Conservation (phyloP, 805 yeast species). For the Wickerhamiella cacticola region DNA sequence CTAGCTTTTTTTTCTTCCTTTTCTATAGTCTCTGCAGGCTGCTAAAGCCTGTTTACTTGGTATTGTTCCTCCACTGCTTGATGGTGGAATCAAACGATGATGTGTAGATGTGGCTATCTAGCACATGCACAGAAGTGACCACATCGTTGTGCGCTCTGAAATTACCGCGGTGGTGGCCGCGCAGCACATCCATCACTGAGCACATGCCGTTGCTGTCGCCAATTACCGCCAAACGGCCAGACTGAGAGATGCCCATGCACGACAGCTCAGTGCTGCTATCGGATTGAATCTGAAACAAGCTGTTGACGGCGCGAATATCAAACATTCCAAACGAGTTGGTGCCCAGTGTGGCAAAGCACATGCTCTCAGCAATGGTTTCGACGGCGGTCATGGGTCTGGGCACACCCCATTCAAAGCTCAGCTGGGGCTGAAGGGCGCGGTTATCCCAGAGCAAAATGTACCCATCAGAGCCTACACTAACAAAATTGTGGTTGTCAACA, state of each 20-base stretch:
- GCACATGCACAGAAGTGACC: slow-evolving; percentile 13
- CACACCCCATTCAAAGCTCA: neutral
- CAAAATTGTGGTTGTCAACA: slow-evolving; percentile 30
- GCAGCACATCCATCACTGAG: slow-evolving; percentile 15
- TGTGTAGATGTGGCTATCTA: slow-evolving; percentile 7
- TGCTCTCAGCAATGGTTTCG: slow-evolving; percentile 14
- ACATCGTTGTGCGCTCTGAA: slow-evolving; percentile 12
- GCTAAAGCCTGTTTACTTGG: too few relatives aligned
- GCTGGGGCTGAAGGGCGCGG: slow-evolving; percentile 4
- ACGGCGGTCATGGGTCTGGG: neutral
- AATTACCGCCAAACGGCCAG: slow-evolving; percentile 19
- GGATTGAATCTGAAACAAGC: slow-evolving; percentile 8
- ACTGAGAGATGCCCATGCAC: slow-evolving; percentile 14
- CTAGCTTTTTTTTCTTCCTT: too few relatives aligned
- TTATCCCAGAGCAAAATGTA: slow-evolving; percentile 17
- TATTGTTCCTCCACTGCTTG: slow-evolving; percentile 1
- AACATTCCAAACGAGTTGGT: slow-evolving; percentile 10
- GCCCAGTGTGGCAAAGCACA: slow-evolving; percentile 12
- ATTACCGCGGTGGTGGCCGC: slow-evolving; percentile 8
- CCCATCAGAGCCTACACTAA: slow-evolving; percentile 16
- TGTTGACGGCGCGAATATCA: slow-evolving; percentile 16
- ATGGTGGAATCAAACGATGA: slow-evolving; percentile 18
- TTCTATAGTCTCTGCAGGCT: too few relatives aligned
- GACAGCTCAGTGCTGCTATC: slow-evolving; percentile 7
- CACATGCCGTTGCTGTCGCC: slow-evolving; percentile 18